Evolutionary conservation across 345 rosid species (phyloP), one percentile per base, ranked within the genome.

Genomic region (Hypericum perforatum): DNA sequence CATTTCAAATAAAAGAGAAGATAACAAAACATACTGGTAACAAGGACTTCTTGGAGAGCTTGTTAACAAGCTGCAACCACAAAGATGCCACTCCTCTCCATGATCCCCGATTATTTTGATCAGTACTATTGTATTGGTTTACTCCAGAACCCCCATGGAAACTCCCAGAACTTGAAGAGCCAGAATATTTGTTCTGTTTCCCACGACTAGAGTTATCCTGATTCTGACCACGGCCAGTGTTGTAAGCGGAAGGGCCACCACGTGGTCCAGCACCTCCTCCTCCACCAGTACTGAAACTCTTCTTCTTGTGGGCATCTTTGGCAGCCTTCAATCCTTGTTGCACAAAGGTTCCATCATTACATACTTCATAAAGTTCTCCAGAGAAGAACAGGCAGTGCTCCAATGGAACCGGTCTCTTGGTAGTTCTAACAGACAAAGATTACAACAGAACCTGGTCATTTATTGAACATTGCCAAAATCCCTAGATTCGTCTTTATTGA

Each of bases 351-450:
- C 82, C 96, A 70, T 61, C 71, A 66, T 91, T 95, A 63, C 96
- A 91, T 59, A 85, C 77, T 66, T 76, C 77, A 78, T 85, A 76
- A 49, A 87, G 82, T 68, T 87, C 95, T 64, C 96, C 96, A 3
- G 95, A 75, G 66, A 77, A 91, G 66, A 82, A 91, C 62, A 91
- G 51, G 63, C 92, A 87, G 56, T 91, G 98, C 81, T 91, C 98
- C 67, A 91, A 69, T 3, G 98, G 98, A 50, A 91, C 98, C 29
- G 98, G 96, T 77, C 98, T 79, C 81, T 78, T 76, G n/a, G 78
- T 75, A 52, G 98, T 91, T 68, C 98, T 91, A 64, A 65, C 10
- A 55, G 58, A 57, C 42, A 39, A 41, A 29, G 41, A 40, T 49
- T 49, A 53, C 3, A 12, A 22, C 4, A 22, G 32, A 22, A 22